Conservation (phyloP, 2,329 filamentous ascomycete genomes). For the Phialemonium atrogriseum region DNA sequence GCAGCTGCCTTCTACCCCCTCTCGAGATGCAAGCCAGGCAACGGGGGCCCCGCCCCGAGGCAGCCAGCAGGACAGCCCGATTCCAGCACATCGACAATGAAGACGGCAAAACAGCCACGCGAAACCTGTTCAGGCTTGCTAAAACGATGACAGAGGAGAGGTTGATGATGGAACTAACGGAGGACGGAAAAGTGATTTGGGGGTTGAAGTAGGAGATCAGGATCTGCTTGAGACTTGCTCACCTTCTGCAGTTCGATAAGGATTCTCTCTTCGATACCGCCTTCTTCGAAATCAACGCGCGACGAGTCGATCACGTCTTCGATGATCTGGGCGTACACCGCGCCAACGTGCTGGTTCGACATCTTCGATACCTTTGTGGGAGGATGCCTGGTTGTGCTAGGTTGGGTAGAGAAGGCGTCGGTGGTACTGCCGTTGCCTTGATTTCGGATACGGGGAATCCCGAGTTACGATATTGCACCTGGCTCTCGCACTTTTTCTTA, state of each 20-base stretch:
- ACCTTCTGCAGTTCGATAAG: conserved; percentile 84
- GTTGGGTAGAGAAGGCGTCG: not conserved
- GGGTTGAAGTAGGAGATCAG: too few species aligned
- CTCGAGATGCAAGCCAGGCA: conserved; percentile 16
- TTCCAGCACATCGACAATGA: too few species aligned
- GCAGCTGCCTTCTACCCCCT: conserved; percentile 28
- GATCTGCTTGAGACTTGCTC: too few species aligned
- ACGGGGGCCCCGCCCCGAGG: too few species aligned
- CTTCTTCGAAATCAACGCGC: conserved; percentile 93
- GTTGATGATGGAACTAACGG: not conserved
- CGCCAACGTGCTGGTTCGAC: conserved; percentile 58
- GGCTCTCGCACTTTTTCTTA: too few species aligned
- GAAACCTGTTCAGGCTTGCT: too few species aligned
- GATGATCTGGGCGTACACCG: conserved; percentile 71
- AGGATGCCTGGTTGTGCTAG: not conserved
- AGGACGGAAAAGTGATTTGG: conserved; percentile 7
- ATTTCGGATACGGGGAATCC: too few species aligned
- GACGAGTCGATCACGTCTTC: conserved; percentile 87
- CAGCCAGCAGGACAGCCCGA: conserved; percentile 8
- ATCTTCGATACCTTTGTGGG: conserved; percentile 28
- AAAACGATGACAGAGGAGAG: too few species aligned
- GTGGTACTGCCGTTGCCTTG: too few species aligned
- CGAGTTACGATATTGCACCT: too few species aligned
- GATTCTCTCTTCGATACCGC: conserved; percentile 79
- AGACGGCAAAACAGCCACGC: too few species aligned